A percentile compares a stretch with the other conserved stretches of the same genome.
These are phyloP conservation scores for Linaria vulgaris DNA, from an alignment of 257 asterid species.

Conservation along the genomic window DNA sequence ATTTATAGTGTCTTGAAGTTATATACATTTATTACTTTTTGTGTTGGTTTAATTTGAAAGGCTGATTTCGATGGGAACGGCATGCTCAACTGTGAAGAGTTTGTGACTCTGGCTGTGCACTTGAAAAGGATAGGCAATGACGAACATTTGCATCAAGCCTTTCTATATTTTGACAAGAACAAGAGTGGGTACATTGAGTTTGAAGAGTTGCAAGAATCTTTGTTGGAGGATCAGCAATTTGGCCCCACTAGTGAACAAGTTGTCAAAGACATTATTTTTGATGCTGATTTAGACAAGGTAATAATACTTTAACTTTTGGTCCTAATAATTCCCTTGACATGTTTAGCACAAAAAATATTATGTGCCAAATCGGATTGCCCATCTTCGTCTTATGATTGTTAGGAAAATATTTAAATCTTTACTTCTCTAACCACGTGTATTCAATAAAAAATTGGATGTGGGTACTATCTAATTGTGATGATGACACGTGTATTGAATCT, in stretches of 20 bases:
- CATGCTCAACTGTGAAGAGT: constrained; percentile 53
- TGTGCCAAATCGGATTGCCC: too few species aligned
- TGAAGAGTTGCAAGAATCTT: constrained; percentile 48
- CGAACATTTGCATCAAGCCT: constrained; percentile 59
- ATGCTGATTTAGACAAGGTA: constrained; percentile 74
- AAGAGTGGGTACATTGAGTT: constrained; percentile 61
- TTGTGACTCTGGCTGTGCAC: constrained; percentile 65
- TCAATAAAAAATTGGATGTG: too few species aligned
- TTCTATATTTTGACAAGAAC: constrained; percentile 55
- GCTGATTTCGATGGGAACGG: constrained; percentile 69
- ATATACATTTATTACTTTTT: too few species aligned
- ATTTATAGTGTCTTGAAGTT: too few species aligned
- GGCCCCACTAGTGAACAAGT: constrained; percentile 59
- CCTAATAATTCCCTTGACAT: too few species aligned
- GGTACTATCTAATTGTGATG: too few species aligned
- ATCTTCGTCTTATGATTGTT: too few species aligned
- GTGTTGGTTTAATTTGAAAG: constrained; percentile 21
- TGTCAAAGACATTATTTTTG: constrained; percentile 59
- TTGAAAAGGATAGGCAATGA: constrained; percentile 62
- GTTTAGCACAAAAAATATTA: too few species aligned
- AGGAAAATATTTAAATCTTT: too few species aligned
- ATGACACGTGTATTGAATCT: too few species aligned
- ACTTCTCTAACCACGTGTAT: too few species aligned
- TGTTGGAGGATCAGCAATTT: constrained; percentile 54
- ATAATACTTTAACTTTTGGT: too few species aligned